These are phyloP conservation scores for Ustilago vetiveriae DNA, from an alignment of 1,284 basidiomycete species.

Conservation along the genomic window DNA sequence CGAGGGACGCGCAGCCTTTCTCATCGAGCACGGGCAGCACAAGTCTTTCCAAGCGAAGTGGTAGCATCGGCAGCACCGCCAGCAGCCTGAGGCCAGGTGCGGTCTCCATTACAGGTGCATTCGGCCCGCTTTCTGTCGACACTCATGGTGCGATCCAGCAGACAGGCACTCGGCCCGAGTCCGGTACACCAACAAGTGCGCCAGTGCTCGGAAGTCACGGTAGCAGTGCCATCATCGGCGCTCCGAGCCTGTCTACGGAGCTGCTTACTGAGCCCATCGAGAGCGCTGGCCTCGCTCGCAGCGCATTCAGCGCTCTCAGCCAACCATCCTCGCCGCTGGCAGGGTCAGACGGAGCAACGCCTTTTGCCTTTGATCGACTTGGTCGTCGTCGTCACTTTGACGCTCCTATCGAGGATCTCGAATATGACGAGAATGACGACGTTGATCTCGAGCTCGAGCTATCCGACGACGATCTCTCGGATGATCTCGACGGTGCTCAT, in stretches of 20 bases:
- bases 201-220: constrained; percentile 34
- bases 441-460: constrained; percentile 47
- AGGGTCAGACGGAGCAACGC: constrained; percentile 3
- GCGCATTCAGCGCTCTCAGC: constrained; percentile 30
- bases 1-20: constrained; percentile 23
- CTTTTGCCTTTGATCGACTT: constrained; percentile 26
- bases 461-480: constrained; percentile 54
- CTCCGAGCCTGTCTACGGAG: constrained; percentile 30
- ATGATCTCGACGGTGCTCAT: constrained; percentile 20
- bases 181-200: constrained; percentile 42
- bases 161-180: constrained; percentile 20
- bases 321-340: constrained; percentile 45
- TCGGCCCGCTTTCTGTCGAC: constrained; percentile 29
- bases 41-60: constrained; percentile 8
- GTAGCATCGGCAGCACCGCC: constrained; percentile 28
- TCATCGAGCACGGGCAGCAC: constrained; percentile 2
- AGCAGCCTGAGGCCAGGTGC: constrained; percentile 10
- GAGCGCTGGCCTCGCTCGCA: constrained; percentile 17
- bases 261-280: constrained; percentile 19
- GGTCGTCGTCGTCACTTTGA: constrained; percentile 34
- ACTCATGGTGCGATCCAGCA: constrained; percentile 30
- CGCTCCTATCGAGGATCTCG: constrained; percentile 31
- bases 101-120: neutral
- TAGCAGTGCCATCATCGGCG: constrained; percentile 10
- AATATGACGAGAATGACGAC: constrained; percentile 55